Base-by-base conservation (phyloP, 148 eudicot species). In the Arctostaphylos glauca region DNA sequence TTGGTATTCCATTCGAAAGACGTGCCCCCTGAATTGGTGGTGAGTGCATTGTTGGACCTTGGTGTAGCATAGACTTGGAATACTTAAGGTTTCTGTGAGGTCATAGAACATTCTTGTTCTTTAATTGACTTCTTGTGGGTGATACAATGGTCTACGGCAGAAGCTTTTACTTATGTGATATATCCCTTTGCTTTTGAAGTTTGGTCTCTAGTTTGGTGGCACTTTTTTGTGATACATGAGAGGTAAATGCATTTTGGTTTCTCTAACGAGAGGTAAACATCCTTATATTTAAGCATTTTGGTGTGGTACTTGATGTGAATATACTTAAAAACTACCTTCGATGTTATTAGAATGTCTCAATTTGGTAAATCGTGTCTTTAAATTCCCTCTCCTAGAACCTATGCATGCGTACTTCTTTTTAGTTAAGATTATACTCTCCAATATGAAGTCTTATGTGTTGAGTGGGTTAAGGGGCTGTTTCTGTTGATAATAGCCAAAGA, bases 331-430 rank as follows among this genome's bases (percentile, higher is more conserved):
- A 25, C 8, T 4, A 44, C 67, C 47, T 31, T 60, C 52, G 47
- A 79, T 6, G 60, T 66, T 5, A 67, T 4, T 23, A 50, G 47
- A 76, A 64, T 31, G 46, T 41, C 21, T 67, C 76, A 23, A 68
- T 55, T 80, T 80, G 75, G 19, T 80, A 23, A 49, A 31, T 68
- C 12, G 41, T 21, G 54, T 72, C 44, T 73, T 81, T 16, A 43
- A 49, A 31, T 52, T 70, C 6, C 6, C 38, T 41, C 15, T 81
- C 44, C 15, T 55, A 31, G 46, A 67, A 49, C 48, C 53, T 66
- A 49, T 80, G 60, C 49, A 16, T 18, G 10, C 64, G 31, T 21
- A 19, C 12, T 46, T 31, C 43, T 23, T 43, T 78, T 14, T 78
- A 10, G 55, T 58, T 18, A 4, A 56, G 18, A n/a, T 31, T 38